Base-by-base conservation (phyloP, 139 green algal genomes). In the Coelastrella sp. region DNA sequence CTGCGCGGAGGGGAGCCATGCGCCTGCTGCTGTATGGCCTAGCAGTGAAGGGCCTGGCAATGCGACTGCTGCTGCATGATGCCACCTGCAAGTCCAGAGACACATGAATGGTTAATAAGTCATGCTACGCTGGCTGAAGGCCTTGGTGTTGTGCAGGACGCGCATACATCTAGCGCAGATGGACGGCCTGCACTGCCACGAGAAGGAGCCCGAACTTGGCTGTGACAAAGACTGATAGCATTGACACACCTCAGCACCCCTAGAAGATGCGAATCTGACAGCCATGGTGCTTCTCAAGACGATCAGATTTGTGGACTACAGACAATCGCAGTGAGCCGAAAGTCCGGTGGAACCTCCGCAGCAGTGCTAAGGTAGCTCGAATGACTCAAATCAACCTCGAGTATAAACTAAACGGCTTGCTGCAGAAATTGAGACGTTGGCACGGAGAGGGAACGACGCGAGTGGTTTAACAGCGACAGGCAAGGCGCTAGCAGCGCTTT, bases 21-120 rank as follows among this genome's bases (percentile, higher is more conserved):
- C 86, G 86, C 73, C 85, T 90, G 85, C 85, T 90, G 85, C 73
- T 85, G 19, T 64, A 58, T 17, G 65, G 32, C 65, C 54, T 88
- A 66, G 83, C 83, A 56, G 32, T 73, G 54, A 88, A 77, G 2
- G 65, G 64, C 14, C 82, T 56, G 2, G 23, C 17, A 68, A 47
- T 65, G 47, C 83, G 83, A 68, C 83, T 68, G 66, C 54, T 88
- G 83, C 83, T 65, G 3, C 68, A 76, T 65, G 78, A 84, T 23
- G 78, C 78, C 22, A 66, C 78, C 78, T 65, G 16, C 10, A 7
- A 20, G 22, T 4, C 76, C 32, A 1, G 32, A 47, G 32, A 4
- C 19, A 60, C 76, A n/a, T 6, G 0, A n/a, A 19, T n/a, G 19
- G 64, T 20, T 71, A 4, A 71, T 71, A 11, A 71, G 3, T 4